Conservation (phyloP, 2,329 filamentous ascomycete species). For the Fusarium humuli region DNA sequence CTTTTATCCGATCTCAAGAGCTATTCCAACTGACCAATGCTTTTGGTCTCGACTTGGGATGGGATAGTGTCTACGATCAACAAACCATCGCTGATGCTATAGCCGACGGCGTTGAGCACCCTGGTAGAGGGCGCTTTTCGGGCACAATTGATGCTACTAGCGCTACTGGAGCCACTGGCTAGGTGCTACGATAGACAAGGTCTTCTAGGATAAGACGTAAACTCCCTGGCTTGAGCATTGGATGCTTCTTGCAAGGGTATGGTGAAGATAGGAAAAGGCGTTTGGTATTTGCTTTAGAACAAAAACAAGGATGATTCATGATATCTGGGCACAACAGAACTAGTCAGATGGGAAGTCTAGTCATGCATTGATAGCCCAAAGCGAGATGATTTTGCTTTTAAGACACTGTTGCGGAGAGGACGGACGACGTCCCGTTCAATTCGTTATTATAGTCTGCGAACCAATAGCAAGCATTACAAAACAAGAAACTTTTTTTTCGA, state of each 20-base stretch:
- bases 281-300: not conserved
- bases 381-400: not conserved
- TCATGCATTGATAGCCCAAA: not conserved
- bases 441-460: not conserved
- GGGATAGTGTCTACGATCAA: slow-evolving; percentile 51
- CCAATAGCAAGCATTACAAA: not conserved
- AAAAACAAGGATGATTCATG: slow-evolving; percentile 1
- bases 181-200: not conserved
- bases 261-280: not conserved
- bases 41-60: slow-evolving; percentile 54
- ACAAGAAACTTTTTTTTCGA: not conserved
- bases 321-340: slow-evolving; percentile 20
- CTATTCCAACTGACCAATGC: slow-evolving; percentile 44
- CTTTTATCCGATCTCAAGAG: slow-evolving; percentile 49
- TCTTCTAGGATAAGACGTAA: slow-evolving; percentile 5
- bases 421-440: not conserved
- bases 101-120: slow-evolving; percentile 51
- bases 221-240: not conserved
- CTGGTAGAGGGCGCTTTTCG: slow-evolving; percentile 56
- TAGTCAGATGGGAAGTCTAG: not conserved
- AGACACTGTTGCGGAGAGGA: not conserved
- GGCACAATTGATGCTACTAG: slow-evolving; percentile 47
- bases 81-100: slow-evolving; percentile 49
- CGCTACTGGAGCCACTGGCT: slow-evolving; percentile 1
- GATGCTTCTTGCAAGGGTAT: not conserved